A percentile compares a stretch with the other conserved stretches of the same genome.
Evolutionary conservation across 495 filamentous ascomycete genomes (phyloP).

Genomic region (Penicillium flavigenum): DNA sequence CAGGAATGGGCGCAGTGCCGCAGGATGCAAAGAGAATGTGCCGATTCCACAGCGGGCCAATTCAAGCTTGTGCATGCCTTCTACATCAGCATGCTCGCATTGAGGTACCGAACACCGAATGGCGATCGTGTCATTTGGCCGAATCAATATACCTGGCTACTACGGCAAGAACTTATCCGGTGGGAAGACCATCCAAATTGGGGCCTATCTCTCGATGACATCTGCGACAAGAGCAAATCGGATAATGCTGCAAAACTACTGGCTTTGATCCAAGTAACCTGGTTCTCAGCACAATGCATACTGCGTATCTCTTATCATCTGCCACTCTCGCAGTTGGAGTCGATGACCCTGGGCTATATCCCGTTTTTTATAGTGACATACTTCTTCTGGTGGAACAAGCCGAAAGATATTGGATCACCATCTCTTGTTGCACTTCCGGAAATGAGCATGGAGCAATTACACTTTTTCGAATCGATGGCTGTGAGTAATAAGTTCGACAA

Average conservation of each 20-base stretch:
- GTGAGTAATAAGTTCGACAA: slow-evolving; percentile 27
- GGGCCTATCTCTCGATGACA: slow-evolving; percentile 33
- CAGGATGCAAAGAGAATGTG: slow-evolving; percentile 29
- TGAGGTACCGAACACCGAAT: slow-evolving; percentile 30
- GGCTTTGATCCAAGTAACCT: slow-evolving; percentile 31
- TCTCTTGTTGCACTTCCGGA: slow-evolving; percentile 32
- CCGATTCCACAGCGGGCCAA: slow-evolving; percentile 16
- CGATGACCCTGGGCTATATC: slow-evolving; percentile 39
- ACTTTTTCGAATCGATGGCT: slow-evolving; percentile 23
- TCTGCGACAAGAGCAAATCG: slow-evolving; percentile 39
- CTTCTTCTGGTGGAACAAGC: slow-evolving; percentile 43
- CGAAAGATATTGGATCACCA: slow-evolving; percentile 35
- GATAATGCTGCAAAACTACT: slow-evolving; percentile 35
- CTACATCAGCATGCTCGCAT: slow-evolving; percentile 42
- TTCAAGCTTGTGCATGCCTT: slow-evolving; percentile 36
- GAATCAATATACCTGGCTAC: slow-evolving; percentile 37
- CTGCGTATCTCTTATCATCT: slow-evolving; percentile 28
- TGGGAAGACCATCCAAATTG: slow-evolving; percentile 30
- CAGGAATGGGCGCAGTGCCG: slow-evolving; percentile 39
- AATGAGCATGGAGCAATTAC: slow-evolving; percentile 27
- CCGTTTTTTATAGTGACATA: slow-evolving; percentile 35
- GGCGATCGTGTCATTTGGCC: slow-evolving; percentile 36
- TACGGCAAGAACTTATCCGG: slow-evolving; percentile 27
- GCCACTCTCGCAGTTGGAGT: slow-evolving; percentile 36
- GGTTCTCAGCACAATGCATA: slow-evolving; percentile 36